phyloP scores from a whole-genome alignment of 2,329 filamentous ascomycete genomes.

The Chrysoporthe deuterocubensis region DNA sequence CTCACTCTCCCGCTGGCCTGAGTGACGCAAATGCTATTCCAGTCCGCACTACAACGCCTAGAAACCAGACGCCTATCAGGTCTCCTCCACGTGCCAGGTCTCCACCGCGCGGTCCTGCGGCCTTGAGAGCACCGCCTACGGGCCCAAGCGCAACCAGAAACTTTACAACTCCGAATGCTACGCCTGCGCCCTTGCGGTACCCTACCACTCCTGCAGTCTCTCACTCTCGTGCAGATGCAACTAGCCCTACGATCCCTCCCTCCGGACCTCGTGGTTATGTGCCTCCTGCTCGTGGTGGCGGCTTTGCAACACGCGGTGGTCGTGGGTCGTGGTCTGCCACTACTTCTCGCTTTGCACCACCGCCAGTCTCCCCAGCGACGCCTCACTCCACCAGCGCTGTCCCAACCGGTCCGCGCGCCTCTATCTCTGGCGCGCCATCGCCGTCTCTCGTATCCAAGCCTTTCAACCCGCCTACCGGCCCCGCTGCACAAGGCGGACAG shows the following conservation, averaged over 20 bases:
- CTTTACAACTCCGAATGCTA: constrained; percentile 42
- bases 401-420: constrained; percentile 53
- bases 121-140: constrained; percentile 55
- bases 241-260: constrained; percentile 55
- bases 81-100: constrained; percentile 44
- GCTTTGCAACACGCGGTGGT: constrained; percentile 49
- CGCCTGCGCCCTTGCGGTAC: constrained; percentile 37
- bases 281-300: constrained; percentile 47
- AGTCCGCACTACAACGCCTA: constrained; percentile 25
- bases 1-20: constrained; percentile 40
- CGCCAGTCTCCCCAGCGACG: constrained; percentile 43
- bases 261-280: constrained; percentile 60
- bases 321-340: constrained; percentile 36
- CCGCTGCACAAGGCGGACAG: constrained; percentile 44
- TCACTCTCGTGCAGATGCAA: constrained; percentile 44
- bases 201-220: constrained; percentile 35
- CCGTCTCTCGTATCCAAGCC: constrained; percentile 47
- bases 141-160: constrained; percentile 46
- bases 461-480: constrained; percentile 63
- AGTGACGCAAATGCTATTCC: constrained; percentile 28
- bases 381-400: constrained; percentile 45
- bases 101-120: constrained; percentile 60
- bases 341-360: constrained; percentile 34
- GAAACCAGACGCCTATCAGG: constrained; percentile 21
- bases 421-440: constrained; percentile 42